phyloP scores from a whole-genome alignment of 2,329 filamentous ascomycete genomes.

The Verticillium dahliae region DNA sequence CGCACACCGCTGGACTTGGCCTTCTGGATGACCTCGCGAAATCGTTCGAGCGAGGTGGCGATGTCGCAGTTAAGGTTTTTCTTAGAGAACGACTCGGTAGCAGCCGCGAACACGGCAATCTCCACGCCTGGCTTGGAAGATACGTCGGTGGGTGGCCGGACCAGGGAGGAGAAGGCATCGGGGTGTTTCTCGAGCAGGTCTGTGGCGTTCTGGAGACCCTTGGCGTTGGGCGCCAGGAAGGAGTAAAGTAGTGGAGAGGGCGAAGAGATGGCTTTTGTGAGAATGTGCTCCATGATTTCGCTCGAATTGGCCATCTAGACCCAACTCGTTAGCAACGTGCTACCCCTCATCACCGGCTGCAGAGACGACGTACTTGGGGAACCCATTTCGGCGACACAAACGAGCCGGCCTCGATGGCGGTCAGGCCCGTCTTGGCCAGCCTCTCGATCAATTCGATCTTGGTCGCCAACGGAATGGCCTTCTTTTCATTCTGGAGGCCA shows the following conservation, averaged over 20 bases:
- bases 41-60: conserved; percentile 63
- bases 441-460: conserved; percentile 72
- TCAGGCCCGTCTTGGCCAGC: conserved; percentile 61
- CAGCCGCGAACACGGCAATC: conserved; percentile 74
- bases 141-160: conserved; percentile 30
- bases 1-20: conserved; percentile 60
- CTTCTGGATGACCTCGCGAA: conserved; percentile 61
- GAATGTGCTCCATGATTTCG: conserved; percentile 64
- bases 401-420: conserved; percentile 72
- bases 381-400: conserved; percentile 83
- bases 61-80: conserved; percentile 81
- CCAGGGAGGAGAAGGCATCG: conserved; percentile 42
- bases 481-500: conserved; percentile 82
- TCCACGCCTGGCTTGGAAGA: conserved; percentile 49
- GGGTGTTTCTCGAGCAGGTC: conserved; percentile 42
- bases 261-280: conserved; percentile 49
- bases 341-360: neutral
- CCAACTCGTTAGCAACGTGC: neutral
- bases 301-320: conserved; percentile 70
- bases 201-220: conserved; percentile 61
- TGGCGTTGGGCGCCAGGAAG: conserved; percentile 73
- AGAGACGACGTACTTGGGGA: conserved; percentile 54
- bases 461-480: conserved; percentile 59
- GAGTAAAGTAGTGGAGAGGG: conserved; percentile 61
- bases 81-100: conserved; percentile 73